These are phyloP conservation scores for Cryphonectria radicalis DNA, from an alignment of 2,329 filamentous ascomycete species.

Conservation along the genomic window DNA sequence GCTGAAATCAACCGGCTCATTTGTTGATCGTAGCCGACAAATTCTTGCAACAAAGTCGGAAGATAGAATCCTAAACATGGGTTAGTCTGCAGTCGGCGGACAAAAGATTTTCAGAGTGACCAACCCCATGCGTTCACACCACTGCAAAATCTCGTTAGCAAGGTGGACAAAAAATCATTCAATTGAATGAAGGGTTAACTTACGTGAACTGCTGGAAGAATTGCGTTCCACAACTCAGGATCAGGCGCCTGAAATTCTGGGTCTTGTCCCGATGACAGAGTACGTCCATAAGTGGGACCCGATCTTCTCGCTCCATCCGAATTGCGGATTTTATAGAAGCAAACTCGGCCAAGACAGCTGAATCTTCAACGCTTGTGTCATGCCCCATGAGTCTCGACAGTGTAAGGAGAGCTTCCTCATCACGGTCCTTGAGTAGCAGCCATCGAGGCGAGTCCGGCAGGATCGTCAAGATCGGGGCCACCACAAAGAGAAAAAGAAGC, in stretches of 20 bases:
- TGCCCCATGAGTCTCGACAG: slow-evolving; percentile 62
- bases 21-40: slow-evolving; percentile 52
- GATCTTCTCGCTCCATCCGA: slow-evolving; percentile 41
- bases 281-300: slow-evolving; percentile 40
- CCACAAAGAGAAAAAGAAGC: slow-evolving; percentile 40
- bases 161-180: too few relatives aligned
- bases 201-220: slow-evolving; percentile 51
- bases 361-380: slow-evolving; percentile 36
- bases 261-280: slow-evolving; percentile 44
- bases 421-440: slow-evolving; percentile 57
- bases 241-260: slow-evolving; percentile 42
- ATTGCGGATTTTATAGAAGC: slow-evolving; percentile 43
- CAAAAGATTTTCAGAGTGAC: background rate
- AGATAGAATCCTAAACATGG: slow-evolving; percentile 46
- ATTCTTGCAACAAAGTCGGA: slow-evolving; percentile 59
- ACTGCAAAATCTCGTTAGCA: slow-evolving; percentile 10
- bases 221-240: slow-evolving; percentile 49
- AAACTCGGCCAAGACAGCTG: slow-evolving; percentile 39
- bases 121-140: slow-evolving; percentile 27
- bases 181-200: background rate
- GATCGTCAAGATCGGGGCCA: slow-evolving; percentile 38
- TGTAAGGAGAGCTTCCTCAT: slow-evolving; percentile 58
- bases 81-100: background rate
- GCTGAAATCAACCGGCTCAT: slow-evolving; percentile 58
- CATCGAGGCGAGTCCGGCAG: slow-evolving; percentile 56